phyloP scores from a whole-genome alignment of 192 early-diverging fungal genomes.

The Phlyctochytrium planicorne region DNA sequence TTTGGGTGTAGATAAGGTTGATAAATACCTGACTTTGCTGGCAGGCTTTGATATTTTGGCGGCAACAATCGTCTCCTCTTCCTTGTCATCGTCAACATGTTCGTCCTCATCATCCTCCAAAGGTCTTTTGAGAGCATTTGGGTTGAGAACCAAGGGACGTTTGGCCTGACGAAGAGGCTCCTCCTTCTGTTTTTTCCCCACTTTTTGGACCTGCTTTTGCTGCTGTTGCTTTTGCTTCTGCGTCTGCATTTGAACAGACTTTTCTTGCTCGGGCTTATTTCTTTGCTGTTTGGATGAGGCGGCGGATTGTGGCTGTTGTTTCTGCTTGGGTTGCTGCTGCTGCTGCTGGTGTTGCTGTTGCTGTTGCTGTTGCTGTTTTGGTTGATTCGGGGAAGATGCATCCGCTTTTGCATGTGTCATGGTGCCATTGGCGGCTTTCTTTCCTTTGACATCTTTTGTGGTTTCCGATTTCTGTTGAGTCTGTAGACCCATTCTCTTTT shows the following conservation, averaged over 20 bases:
- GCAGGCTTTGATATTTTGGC: background rate
- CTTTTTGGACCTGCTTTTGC: constrained; percentile 14
- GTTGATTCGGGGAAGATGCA: no score
- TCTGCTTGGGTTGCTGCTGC: no score
- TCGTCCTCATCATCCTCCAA: constrained; percentile 3
- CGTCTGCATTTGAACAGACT: background rate
- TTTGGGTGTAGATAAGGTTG: background rate
- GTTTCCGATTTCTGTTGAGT: no score
- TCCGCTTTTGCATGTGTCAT: no score
- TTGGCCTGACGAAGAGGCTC: background rate
- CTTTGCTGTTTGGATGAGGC: constrained; percentile 13
- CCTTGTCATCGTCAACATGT: constrained; percentile 10
- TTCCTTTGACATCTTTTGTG: no score
- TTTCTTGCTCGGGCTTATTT: constrained; percentile 5
- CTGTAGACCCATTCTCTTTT: no score
- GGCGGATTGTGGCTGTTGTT: no score
- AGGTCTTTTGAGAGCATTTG: background rate
- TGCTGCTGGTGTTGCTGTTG: no score
- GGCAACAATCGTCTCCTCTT: constrained; percentile 9
- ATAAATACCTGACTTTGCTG: background rate
- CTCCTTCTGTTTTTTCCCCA: constrained; percentile 11
- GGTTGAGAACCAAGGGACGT: no score
- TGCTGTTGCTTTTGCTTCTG: constrained; percentile 17
- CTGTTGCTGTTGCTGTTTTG: no score
- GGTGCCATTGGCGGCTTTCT: no score